A percentile compares a stretch with the other conserved stretches of the same genome.
Conservation (phyloP, 2,329 filamentous ascomycete genomes). For the Diaporthe aspalathi region DNA sequence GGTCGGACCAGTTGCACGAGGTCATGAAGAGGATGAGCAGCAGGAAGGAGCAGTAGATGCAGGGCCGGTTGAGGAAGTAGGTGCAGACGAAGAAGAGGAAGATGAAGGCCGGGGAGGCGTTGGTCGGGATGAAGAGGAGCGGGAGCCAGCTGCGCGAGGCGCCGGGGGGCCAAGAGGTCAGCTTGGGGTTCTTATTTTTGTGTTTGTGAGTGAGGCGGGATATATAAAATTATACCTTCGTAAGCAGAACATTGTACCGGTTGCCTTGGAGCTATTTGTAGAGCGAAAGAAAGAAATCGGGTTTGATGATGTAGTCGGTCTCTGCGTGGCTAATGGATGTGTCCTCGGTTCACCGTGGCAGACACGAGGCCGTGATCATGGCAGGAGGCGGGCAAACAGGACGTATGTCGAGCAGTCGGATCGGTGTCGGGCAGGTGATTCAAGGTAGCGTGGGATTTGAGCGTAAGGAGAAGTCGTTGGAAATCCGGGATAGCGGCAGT, state of each 20-base stretch:
- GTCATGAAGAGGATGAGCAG: conserved; percentile 95
- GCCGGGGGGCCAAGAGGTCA: conserved; percentile 32
- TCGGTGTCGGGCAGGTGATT: not conserved
- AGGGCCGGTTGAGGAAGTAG: conserved; percentile 95
- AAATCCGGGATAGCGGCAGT: not conserved
- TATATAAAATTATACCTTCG: conserved; percentile 74
- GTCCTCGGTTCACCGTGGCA: conserved; percentile 37
- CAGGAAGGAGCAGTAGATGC: conserved; percentile 96
- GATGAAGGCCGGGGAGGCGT: conserved; percentile 86
- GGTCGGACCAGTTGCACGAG: conserved; percentile 88
- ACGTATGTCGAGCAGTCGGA: not conserved
- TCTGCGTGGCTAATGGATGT: conserved; percentile 1
- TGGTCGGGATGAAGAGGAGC: conserved; percentile 88
- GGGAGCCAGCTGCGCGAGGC: conserved; percentile 76
- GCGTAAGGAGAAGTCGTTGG: not conserved
- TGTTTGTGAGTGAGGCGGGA: conserved; percentile 7
- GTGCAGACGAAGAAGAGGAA: conserved; percentile 91
- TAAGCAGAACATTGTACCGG: conserved; percentile 71
- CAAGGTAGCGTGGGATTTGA: conserved; percentile 2
- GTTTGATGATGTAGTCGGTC: not conserved
- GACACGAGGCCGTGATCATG: conserved; percentile 27
- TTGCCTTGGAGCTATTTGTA: conserved; percentile 8
- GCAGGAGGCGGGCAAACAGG: not conserved
- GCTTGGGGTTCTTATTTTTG: not conserved
- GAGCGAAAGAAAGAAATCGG: not conserved